These are phyloP conservation scores for Trichoderma koningii DNA, from an alignment of 2,329 filamentous ascomycete species.

Conservation along the genomic window DNA sequence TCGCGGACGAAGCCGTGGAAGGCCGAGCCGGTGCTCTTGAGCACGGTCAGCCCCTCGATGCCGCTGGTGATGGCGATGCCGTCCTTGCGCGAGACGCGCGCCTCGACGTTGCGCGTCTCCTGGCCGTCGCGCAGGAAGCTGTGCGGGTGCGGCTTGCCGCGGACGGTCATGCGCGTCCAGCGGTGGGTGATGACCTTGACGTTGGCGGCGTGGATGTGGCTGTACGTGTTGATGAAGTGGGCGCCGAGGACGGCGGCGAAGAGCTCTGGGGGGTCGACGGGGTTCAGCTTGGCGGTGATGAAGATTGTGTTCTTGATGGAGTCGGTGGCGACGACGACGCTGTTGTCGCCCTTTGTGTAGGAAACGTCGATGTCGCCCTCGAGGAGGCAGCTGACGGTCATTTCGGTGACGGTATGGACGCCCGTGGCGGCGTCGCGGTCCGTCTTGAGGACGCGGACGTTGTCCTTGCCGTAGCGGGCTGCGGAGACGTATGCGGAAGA, in stretches of 20 bases:
- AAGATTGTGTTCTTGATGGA: constrained; percentile 98
- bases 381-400: constrained; percentile 89
- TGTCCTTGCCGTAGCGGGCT: constrained; percentile 91
- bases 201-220: constrained; percentile 83
- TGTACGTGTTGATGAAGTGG: constrained; percentile 87
- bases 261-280: constrained; percentile 89
- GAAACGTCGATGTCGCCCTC: constrained; percentile 89
- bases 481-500: constrained; percentile 59
- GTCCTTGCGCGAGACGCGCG: constrained; percentile 63
- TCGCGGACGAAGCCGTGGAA: constrained; percentile 95
- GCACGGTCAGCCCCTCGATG: constrained; percentile 79
- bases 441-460: constrained; percentile 97
- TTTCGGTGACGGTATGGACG: constrained; percentile 84
- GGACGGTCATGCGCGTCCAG: constrained; percentile 86
- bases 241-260: constrained; percentile 81
- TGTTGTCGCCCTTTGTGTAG: constrained; percentile 93
- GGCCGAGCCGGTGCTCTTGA: constrained; percentile 94
- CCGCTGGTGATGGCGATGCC: constrained; percentile 77
- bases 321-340: constrained; percentile 92
- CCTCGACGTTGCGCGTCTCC: constrained; percentile 83
- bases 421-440: constrained; percentile 75
- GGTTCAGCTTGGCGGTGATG: constrained; percentile 91
- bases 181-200: constrained; percentile 81
- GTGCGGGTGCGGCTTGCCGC: constrained; percentile 90
- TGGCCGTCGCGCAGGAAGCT: constrained; percentile 88